These are phyloP conservation scores for Fusarium decemcellulare DNA, from an alignment of 2,329 filamentous ascomycete species.

Conservation along the genomic window DNA sequence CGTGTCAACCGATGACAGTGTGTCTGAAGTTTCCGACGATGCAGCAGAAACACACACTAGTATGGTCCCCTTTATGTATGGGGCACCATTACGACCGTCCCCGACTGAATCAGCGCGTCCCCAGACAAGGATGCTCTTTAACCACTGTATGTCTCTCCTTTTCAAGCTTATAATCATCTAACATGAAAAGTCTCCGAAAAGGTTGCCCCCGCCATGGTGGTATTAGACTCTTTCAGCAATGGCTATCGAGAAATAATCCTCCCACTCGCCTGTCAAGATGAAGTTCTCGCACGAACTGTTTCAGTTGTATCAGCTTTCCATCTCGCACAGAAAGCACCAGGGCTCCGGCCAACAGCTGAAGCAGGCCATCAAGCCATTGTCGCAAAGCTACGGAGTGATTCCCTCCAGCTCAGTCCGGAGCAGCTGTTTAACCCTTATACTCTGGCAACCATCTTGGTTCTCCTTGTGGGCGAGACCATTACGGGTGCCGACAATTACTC, in stretches of 20 bases:
- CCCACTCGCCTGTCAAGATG: slow-evolving; percentile 55
- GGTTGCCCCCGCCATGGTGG: slow-evolving; percentile 57
- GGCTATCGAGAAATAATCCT: slow-evolving; percentile 57
- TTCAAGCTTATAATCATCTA: background rate
- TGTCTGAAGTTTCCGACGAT: slow-evolving; percentile 15
- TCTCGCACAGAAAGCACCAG: slow-evolving; percentile 50
- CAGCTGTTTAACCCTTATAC: slow-evolving; percentile 55
- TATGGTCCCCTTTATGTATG: background rate
- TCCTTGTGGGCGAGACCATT: slow-evolving; percentile 58
- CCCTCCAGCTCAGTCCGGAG: slow-evolving; percentile 44
- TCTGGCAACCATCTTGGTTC: slow-evolving; percentile 54
- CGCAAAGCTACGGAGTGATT: slow-evolving; percentile 51
- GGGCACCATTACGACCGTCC: slow-evolving; percentile 35
- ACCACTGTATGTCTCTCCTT: slow-evolving; percentile 47
- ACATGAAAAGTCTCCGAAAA: slow-evolving; percentile 49
- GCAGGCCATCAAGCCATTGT: slow-evolving; percentile 54
- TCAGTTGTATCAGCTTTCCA: slow-evolving; percentile 57
- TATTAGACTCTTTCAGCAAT: slow-evolving; percentile 53
- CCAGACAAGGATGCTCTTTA: slow-evolving; percentile 53
- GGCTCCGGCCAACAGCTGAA: slow-evolving; percentile 51
- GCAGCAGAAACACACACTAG: background rate
- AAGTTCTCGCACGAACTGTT: slow-evolving; percentile 53
- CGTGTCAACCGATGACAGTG: slow-evolving; percentile 21
- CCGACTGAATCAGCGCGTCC: slow-evolving; percentile 45
- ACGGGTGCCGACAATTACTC: slow-evolving; percentile 56